These are phyloP conservation scores for Halenospora varia DNA, from an alignment of 495 filamentous ascomycete genomes.

Conservation along the genomic window DNA sequence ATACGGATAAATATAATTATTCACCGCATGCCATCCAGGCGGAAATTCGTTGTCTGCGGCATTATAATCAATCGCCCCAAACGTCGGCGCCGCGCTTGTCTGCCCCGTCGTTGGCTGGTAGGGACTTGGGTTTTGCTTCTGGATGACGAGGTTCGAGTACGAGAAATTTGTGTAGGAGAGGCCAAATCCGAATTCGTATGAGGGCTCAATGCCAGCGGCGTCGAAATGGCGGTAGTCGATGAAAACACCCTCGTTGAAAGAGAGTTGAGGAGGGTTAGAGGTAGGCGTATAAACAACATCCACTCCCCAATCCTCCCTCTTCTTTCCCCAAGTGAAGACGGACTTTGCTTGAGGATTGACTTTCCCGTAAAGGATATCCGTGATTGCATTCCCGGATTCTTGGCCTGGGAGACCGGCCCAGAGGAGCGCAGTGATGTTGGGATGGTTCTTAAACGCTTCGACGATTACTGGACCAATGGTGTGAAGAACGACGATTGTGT, in stretches of 20 bases:
- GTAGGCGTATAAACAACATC: slow-evolving; percentile 64
- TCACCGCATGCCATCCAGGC: too few relatives aligned
- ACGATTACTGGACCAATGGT: slow-evolving; percentile 73
- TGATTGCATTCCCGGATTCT: slow-evolving; percentile 79
- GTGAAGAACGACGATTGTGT: slow-evolving; percentile 89
- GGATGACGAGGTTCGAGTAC: neutral
- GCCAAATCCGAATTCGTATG: slow-evolving; percentile 65
- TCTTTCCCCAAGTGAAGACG: slow-evolving; percentile 38
- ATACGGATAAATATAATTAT: too few relatives aligned
- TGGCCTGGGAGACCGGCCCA: slow-evolving; percentile 90
- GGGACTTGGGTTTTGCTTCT: neutral
- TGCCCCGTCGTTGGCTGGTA: neutral
- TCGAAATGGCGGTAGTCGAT: slow-evolving; percentile 92
- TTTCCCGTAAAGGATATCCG: slow-evolving; percentile 82
- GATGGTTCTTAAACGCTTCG: slow-evolving; percentile 62
- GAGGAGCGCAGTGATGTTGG: slow-evolving; percentile 45
- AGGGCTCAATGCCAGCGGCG: slow-evolving; percentile 50
- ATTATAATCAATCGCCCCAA: neutral
- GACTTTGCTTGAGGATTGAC: slow-evolving; percentile 65
- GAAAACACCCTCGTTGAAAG: slow-evolving; percentile 80
- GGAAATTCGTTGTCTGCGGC: neutral
- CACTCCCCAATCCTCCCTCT: slow-evolving; percentile 81
- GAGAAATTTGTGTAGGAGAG: neutral
- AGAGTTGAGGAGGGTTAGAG: slow-evolving; percentile 78
- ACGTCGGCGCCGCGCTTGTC: neutral